Percentiles rank a stretch among this genome's conserved stretches.
phyloP scores from a whole-genome alignment of 805 yeast genomes.

The Vanderwaltozyma tropicalis region DNA sequence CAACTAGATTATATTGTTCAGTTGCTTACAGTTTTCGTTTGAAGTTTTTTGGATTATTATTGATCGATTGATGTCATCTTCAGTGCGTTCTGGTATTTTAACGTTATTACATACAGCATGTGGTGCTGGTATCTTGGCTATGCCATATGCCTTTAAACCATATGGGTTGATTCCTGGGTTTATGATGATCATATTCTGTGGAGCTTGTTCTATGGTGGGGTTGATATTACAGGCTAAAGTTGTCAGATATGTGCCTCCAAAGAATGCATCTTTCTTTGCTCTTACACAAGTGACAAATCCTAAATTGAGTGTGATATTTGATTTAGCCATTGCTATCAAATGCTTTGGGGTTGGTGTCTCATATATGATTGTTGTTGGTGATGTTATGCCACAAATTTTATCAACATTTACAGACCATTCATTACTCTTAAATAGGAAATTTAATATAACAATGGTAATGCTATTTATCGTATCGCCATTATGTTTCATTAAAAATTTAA shows the following conservation, averaged over 20 bases:
- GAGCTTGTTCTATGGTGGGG: slow-evolving; percentile 33
- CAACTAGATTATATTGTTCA: too few species aligned
- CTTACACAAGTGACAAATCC: slow-evolving; percentile 53
- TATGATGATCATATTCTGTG: slow-evolving; percentile 18
- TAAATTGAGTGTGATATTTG: slow-evolving; percentile 49
- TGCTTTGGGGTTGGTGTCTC: slow-evolving; percentile 65
- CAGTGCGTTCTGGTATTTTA: slow-evolving; percentile 23
- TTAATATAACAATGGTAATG: slow-evolving; percentile 58
- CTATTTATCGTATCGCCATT: slow-evolving; percentile 36
- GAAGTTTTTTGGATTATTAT: too few species aligned
- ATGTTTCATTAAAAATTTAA: slow-evolving; percentile 63
- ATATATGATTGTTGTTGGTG: slow-evolving; percentile 61
- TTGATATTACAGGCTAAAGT: slow-evolving; percentile 52
- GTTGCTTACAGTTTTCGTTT: too few species aligned
- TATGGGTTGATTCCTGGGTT: slow-evolving; percentile 25
- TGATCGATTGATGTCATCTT: slow-evolving; percentile 21
- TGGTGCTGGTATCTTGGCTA: slow-evolving; percentile 62
- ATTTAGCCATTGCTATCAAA: slow-evolving; percentile 57
- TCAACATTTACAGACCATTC: slow-evolving; percentile 24
- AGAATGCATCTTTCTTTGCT: slow-evolving; percentile 55
- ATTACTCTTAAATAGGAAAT: slow-evolving; percentile 34
- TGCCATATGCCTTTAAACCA: slow-evolving; percentile 54
- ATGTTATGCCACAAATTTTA: slow-evolving; percentile 51
- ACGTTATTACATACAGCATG: slow-evolving; percentile 30
- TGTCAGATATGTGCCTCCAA: slow-evolving; percentile 39